phyloP scores from a whole-genome alignment of 2,329 filamentous ascomycete genomes.

The Apiospora kogelbergensis region DNA sequence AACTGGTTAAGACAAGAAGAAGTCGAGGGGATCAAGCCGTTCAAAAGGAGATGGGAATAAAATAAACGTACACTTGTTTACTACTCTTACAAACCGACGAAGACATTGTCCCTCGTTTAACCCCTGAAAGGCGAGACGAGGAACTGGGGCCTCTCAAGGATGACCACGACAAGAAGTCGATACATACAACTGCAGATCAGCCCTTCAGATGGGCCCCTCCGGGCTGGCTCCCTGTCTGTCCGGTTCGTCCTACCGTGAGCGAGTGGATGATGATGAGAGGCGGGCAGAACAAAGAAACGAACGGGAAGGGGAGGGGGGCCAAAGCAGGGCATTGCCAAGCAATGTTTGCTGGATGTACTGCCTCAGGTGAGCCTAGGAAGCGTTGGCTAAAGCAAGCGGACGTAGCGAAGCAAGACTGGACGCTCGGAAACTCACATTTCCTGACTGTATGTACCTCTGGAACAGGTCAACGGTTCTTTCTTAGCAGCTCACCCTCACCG shows the following conservation, averaged over 20 bases:
- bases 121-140: neutral
- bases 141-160: neutral
- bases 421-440: neutral
- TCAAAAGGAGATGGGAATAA: neutral
- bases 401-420: neutral
- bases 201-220: neutral
- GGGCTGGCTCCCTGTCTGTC: neutral
- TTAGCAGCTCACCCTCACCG: neutral
- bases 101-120: neutral
- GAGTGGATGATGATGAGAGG: neutral
- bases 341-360: conserved; percentile 8
- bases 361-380: conserved; percentile 8
- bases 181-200: neutral
- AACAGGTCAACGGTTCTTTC: neutral
- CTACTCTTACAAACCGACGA: conserved; percentile 4
- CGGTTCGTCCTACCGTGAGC: neutral
- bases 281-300: neutral
- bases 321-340: neutral
- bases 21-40: neutral
- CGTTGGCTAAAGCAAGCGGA: neutral
- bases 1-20: neutral
- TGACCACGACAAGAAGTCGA: neutral
- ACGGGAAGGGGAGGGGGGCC: neutral
- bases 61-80: neutral
- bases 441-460: neutral